Conservation (phyloP, 345 rosid species). For the Corymbia maculata region DNA sequence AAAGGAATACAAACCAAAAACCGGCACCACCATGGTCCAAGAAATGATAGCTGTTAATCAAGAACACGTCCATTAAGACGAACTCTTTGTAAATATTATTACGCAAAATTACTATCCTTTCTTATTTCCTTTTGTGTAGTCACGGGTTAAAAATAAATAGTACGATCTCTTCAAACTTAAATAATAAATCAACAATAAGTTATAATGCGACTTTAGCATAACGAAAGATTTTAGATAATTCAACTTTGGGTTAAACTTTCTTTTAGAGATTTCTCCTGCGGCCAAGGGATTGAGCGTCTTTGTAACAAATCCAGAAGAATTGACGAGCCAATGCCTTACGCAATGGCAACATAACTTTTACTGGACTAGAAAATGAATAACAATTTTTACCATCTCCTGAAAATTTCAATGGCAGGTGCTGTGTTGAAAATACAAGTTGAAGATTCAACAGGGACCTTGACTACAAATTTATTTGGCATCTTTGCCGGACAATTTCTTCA, state of each 20-base stretch:
- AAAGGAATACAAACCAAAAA: not conserved
- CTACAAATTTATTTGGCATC: not conserved
- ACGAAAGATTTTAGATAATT: not conserved
- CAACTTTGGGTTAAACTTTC: not conserved
- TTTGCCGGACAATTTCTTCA: not conserved
- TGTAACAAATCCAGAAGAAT: not conserved
- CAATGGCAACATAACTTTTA: not conserved
- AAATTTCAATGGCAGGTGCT: not conserved
- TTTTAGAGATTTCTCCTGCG: not conserved
- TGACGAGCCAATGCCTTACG: not conserved
- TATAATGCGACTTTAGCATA: not conserved
- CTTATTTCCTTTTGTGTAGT: not conserved
- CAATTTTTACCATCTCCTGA: not conserved
- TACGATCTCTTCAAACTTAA: not conserved
- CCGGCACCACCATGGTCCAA: fast-evolving
- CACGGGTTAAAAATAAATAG: not conserved
- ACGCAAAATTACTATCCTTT: not conserved
- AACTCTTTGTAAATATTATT: not conserved
- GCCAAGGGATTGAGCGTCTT: not conserved
- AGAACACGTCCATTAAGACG: not conserved
- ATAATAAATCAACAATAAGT: not conserved
- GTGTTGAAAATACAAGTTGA: fast-evolving
- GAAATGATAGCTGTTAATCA: not conserved
- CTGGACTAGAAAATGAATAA: not conserved
- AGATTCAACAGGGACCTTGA: not conserved